A percentile compares a stretch with the other conserved stretches of the same genome.
Conservation (phyloP, 129 eudicot genomes). For the Ambrosia artemisiifolia region DNA sequence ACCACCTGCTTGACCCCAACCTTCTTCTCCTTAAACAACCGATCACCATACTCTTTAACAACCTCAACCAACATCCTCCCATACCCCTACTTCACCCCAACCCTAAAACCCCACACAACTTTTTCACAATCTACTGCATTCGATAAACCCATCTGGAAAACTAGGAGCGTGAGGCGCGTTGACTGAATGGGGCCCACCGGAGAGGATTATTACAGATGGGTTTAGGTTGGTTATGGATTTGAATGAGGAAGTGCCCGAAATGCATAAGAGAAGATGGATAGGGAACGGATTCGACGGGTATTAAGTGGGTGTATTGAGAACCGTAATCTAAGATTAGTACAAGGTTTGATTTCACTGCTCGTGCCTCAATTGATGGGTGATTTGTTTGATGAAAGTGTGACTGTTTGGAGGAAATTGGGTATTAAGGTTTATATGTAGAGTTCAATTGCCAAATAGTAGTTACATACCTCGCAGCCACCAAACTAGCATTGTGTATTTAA, state of each 20-base stretch:
- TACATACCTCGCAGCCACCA: too few species aligned
- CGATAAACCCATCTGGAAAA: slow-evolving; percentile 72
- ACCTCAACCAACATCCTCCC: slow-evolving; percentile 88
- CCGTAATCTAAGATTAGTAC: slow-evolving; percentile 84
- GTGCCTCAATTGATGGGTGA: slow-evolving; percentile 42
- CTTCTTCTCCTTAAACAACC: slow-evolving; percentile 46
- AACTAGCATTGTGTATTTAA: too few species aligned
- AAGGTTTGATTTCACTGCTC: slow-evolving; percentile 54
- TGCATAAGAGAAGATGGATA: slow-evolving; percentile 77
- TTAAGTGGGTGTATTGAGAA: slow-evolving; percentile 91
- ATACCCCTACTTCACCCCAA: slow-evolving; percentile 87
- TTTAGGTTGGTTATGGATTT: slow-evolving; percentile 55
- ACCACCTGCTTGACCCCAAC: slow-evolving; percentile 76
- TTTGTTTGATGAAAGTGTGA: not conserved
- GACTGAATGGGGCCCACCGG: slow-evolving; percentile 88
- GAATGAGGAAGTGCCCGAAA: slow-evolving; percentile 71
- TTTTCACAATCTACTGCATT: slow-evolving; percentile 78
- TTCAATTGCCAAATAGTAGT: too few species aligned
- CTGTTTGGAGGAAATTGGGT: not conserved
- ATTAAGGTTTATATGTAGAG: slow-evolving; percentile 23
- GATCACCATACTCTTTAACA: slow-evolving; percentile 25
- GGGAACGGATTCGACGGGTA: slow-evolving; percentile 73
- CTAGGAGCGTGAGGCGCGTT: slow-evolving; percentile 63
- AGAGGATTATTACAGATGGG: slow-evolving; percentile 83
- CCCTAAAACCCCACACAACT: slow-evolving; percentile 65